These are phyloP conservation scores for Panicum miliaceum DNA, from an alignment of 176 grass and related monocot species.

Conservation along the genomic window DNA sequence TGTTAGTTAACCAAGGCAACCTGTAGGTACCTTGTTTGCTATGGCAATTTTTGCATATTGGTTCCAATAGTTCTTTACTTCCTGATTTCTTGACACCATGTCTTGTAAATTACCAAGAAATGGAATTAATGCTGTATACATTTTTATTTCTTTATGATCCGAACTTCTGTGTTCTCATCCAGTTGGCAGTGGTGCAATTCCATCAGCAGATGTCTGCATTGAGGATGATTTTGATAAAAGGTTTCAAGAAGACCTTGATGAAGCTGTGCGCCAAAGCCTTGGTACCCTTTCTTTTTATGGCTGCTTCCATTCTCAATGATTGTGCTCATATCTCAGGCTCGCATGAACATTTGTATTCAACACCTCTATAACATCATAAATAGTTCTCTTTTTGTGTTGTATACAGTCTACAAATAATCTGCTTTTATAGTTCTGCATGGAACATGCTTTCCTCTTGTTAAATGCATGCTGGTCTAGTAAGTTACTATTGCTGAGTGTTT, in stretches of 20 bases:
- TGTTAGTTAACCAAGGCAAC: slow-evolving; percentile 10
- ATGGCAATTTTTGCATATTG: background rate
- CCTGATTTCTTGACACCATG: background rate
- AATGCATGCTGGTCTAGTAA: slow-evolving; percentile 14
- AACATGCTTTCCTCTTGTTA: background rate
- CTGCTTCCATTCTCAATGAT: slow-evolving; percentile 2
- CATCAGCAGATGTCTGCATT: slow-evolving; percentile 43
- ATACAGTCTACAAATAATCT: background rate
- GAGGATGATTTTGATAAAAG: slow-evolving; percentile 77
- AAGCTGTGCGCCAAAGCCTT: slow-evolving; percentile 91
- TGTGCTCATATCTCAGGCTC: slow-evolving; percentile 1
- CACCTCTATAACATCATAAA: background rate
- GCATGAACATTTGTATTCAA: background rate
- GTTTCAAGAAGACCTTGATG: slow-evolving; percentile 82
- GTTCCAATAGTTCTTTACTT: background rate
- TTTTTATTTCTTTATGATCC: slow-evolving; percentile 19
- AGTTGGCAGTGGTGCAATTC: slow-evolving; percentile 58
- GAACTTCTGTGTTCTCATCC: slow-evolving; percentile 30
- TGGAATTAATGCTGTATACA: background rate
- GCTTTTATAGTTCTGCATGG: background rate
- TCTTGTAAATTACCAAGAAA: background rate
- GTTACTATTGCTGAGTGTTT: background rate
- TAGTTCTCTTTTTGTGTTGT: background rate
- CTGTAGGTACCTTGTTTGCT: slow-evolving; percentile 26
- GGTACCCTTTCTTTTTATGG: slow-evolving; percentile 45